Base-by-base conservation (phyloP, 768 basidiomycete species). In the Stropharia rugosoannulata region DNA sequence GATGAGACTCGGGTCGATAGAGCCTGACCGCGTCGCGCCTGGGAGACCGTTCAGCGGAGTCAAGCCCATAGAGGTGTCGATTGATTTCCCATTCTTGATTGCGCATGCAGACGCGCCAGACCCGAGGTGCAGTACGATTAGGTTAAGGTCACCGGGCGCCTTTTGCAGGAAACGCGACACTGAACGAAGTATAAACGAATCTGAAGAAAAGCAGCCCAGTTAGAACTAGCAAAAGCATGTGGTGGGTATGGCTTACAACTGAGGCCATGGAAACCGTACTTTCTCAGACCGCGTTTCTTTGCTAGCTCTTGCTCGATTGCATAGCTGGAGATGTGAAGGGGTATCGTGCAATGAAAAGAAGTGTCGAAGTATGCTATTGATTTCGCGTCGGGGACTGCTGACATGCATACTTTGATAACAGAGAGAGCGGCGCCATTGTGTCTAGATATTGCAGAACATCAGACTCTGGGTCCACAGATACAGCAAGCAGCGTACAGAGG, bases 191-290 rank as follows among this genome's bases (percentile, higher is more conserved):
- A 95, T 92, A 62, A 81, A 88, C 0, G 82, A 71, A 59, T 89
- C 88, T 88, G 59, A 2, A 58, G 11, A 19, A 1, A 8, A 8
- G 37, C 49, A 5, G 49, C 29, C 29, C 2, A 18, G 35, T 39
- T 35, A 44, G 18, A 46, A 11, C 40, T 35, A 13, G 5, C 18
- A 19, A 19, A 46, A 38, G n/a, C 42, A 10, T 22, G 54, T 8
- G n/a, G 38, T 11, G 12, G 15, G 46, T 12, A 3, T 16, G 43
- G 72, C 80, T 29, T 58, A 83, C 87, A 90, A 61, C 86, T 87
- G 62, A 94, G 66, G 2, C 95, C 95, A 63, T 97, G 95, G 69
- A 95, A 95, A 15, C 95, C 95, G 64, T 95, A 96, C 70, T 93
- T 95, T 66, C 84, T 84, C 43, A 96, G 76, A 0, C 89, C 88